Base-by-base conservation (phyloP, 2,329 filamentous ascomycete species). In the Hypoxylon sp. region DNA sequence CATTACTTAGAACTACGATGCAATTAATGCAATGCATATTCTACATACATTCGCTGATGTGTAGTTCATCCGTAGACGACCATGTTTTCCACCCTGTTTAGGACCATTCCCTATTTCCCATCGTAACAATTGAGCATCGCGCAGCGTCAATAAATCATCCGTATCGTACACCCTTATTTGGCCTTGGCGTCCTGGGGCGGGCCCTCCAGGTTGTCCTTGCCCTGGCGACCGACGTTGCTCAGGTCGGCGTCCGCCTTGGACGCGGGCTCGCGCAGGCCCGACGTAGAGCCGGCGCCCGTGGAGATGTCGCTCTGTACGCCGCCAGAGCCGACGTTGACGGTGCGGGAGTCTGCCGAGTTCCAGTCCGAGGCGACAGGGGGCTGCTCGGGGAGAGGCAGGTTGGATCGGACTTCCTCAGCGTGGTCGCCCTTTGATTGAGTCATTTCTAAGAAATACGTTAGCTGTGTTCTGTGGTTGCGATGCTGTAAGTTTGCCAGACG, bases 311-410 rank as follows among this genome's bases (percentile, higher is more conserved):
- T 82, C 64, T 82, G 72, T 1, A 80, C 66, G 50, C 81, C 75
- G 17, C 88, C 88, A 29, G 86, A 84, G 62, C 88, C 88, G 43
- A 90, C 85, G 70, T 91, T 89, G 70, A 90, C 86, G 53, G 78
- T 90, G 61, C 83, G 78, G 26, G 81, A 81, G 68, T 94, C 89
- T 47, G 83, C 79, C 0, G 88, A 91, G 73, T 93, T 87, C 82
- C 87, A 92, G 80, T 95, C 90, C 4, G 89, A 89, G n/a, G 85
- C 77, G n/a, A 76, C 78, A 1, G 90, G 89, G 18, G 91, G 91
- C 65, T 93, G 81, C 2, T 94, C 90, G 15, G 91, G 91, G 47
- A 93, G 84, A 48, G 90, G 89, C 26, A 96, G 86, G 76, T 92
- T 91, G 73, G 86, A 77, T 77, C 88, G 82, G 69, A 81, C 81